A percentile compares a stretch with the other conserved stretches of the same genome.
Conservation (phyloP, 139 green algal species). For the Chlamydomonas eustigma region DNA sequence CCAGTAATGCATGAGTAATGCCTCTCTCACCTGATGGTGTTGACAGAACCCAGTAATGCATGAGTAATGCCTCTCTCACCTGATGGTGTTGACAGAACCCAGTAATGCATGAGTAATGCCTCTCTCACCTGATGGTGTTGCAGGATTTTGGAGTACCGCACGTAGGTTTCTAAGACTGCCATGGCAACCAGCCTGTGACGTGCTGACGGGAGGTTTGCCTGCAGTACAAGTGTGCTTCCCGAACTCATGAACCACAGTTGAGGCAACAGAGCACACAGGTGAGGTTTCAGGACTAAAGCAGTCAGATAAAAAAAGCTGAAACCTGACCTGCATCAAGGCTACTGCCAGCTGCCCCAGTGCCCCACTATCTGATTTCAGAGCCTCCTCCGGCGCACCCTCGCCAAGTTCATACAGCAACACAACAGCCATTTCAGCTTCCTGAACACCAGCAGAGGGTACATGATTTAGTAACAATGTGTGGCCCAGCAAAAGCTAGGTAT, state of each 20-base stretch:
- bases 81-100: too few relatives aligned
- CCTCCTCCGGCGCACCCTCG: conserved; percentile 68
- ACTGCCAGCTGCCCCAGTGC: conserved; percentile 55
- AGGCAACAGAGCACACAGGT: neutral
- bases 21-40: too few relatives aligned
- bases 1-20: too few relatives aligned
- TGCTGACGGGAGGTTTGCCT: conserved; percentile 26
- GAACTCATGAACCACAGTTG: conserved; percentile 3
- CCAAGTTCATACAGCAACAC: conserved; percentile 80
- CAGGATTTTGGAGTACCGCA: conserved; percentile 53
- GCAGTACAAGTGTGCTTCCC: neutral
- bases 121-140: conserved; percentile 32
- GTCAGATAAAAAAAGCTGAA: neutral
- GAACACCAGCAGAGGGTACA: conserved; percentile 1
- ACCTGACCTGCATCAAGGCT: conserved; percentile 46
- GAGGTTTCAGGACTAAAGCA: too few relatives aligned
- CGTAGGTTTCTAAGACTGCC: conserved; percentile 67
- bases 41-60: too few relatives aligned
- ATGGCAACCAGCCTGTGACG: conserved; percentile 71
- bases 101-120: too few relatives aligned
- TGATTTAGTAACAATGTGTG: too few relatives aligned
- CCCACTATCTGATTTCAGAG: conserved; percentile 52
- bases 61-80: too few relatives aligned
- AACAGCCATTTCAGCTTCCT: conserved; percentile 73
- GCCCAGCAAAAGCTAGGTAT: too few relatives aligned